These are phyloP conservation scores for Verticillium isaacii DNA, from an alignment of 2,329 filamentous ascomycete species.

Conservation along the genomic window DNA sequence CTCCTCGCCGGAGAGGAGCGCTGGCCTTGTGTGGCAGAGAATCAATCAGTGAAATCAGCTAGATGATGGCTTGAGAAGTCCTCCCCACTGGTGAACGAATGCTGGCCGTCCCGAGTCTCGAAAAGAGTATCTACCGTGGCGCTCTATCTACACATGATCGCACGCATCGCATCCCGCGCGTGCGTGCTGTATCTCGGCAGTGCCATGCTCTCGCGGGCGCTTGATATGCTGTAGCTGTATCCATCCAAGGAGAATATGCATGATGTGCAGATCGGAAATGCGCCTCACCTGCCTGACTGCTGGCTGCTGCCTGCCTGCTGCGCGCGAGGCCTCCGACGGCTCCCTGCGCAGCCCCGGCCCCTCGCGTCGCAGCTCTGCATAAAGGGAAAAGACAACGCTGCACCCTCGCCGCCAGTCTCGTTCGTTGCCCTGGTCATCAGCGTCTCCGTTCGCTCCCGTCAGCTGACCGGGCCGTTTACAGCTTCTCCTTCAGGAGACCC, in stretches of 20 bases:
- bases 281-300: not conserved
- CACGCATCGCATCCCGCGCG: not conserved
- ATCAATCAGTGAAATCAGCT: too few relatives aligned
- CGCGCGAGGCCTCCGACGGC: not conserved
- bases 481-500: constrained; percentile 70
- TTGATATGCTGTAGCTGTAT: not conserved
- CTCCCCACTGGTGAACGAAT: not conserved
- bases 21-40: too few relatives aligned
- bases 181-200: not conserved
- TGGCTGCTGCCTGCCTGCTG: not conserved
- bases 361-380: not conserved
- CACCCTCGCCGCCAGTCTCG: not conserved
- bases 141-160: not conserved
- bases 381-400: not conserved
- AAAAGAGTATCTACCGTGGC: not conserved
- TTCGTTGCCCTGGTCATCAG: not conserved
- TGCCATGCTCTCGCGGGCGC: not conserved
- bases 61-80: not conserved
- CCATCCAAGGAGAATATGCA: not conserved
- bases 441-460: not conserved
- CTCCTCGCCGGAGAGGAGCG: too few relatives aligned
- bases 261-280: not conserved
- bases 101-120: not conserved
- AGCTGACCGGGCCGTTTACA: constrained; percentile 41
- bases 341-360: not conserved